phyloP scores from a whole-genome alignment of 352 stramenopile genomes.

The Pythium aphanidermatum region DNA sequence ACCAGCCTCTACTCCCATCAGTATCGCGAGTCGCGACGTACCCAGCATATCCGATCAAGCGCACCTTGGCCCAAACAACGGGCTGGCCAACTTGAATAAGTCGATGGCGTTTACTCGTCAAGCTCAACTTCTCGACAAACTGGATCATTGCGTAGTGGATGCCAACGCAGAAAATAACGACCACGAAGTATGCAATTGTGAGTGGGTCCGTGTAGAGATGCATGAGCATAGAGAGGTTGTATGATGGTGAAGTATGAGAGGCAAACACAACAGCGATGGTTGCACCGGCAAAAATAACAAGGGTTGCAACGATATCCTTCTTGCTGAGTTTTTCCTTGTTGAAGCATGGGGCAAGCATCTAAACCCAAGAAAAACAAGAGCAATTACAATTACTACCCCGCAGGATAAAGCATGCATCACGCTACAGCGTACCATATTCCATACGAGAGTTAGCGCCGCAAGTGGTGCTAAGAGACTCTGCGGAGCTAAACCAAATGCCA shows the following conservation, averaged over 20 bases:
- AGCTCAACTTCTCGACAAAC: constrained; percentile 53
- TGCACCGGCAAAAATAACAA: constrained; percentile 79
- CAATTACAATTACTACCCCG: not conserved
- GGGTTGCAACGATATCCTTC: constrained; percentile 73
- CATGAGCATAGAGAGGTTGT: constrained; percentile 75
- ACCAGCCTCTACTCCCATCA: too few species aligned
- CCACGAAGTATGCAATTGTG: constrained; percentile 52
- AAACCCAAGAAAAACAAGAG: not conserved
- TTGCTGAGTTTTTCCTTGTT: constrained; percentile 83
- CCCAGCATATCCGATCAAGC: constrained; percentile 71
- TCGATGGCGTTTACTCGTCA: constrained; percentile 69
- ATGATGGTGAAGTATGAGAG: constrained; percentile 76
- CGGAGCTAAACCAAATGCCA: constrained; percentile 86
- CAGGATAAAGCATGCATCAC: too few species aligned
- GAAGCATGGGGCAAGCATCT: constrained; percentile 80
- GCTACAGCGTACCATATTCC: constrained; percentile 88
- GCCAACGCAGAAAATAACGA: constrained; percentile 49
- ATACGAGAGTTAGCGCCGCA: constrained; percentile 87
- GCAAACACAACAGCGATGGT: constrained; percentile 83
- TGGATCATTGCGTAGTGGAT: constrained; percentile 62
- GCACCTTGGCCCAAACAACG: constrained; percentile 53
- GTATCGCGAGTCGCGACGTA: constrained; percentile 2
- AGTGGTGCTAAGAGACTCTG: constrained; percentile 85
- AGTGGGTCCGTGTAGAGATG: constrained; percentile 69
- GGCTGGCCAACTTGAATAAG: constrained; percentile 67